These are phyloP conservation scores for Evansstolkia leycettana DNA, from an alignment of 495 filamentous ascomycete species.

Conservation along the genomic window DNA sequence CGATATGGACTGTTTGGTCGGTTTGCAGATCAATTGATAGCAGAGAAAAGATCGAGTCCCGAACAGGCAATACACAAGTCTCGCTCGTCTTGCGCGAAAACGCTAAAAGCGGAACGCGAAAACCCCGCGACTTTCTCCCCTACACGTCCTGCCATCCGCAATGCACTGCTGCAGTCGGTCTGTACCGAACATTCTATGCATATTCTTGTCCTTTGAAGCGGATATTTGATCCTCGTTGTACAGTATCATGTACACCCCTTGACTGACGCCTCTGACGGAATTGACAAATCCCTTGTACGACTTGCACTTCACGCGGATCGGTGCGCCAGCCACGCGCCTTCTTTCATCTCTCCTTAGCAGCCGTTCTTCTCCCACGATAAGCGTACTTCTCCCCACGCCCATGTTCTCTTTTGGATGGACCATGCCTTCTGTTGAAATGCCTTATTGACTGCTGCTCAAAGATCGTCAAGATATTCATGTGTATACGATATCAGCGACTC, in stretches of 20 bases:
- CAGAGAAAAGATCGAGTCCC: conserved; percentile 4
- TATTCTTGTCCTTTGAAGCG: neutral
- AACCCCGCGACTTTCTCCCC: conserved; percentile 21
- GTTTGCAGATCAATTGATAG: too few relatives aligned
- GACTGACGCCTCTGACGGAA: neutral
- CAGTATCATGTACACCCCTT: too few relatives aligned
- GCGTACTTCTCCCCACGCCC: conserved; percentile 12
- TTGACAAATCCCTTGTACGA: neutral
- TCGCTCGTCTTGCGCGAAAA: conserved; percentile 13
- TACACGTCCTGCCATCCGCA: neutral
- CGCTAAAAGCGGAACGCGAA: conserved; percentile 14
- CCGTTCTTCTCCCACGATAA: conserved; percentile 7
- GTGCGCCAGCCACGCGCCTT: conserved; percentile 29
- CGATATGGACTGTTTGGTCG: too few relatives aligned
- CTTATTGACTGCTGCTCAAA: neutral
- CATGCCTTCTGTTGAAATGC: neutral
- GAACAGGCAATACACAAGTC: conserved; percentile 12
- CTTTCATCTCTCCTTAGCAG: conserved; percentile 19
- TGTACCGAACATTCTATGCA: neutral
- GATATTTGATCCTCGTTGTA: neutral
- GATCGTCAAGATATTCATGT: neutral
- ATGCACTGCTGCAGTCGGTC: too few relatives aligned
- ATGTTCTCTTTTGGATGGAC: too few relatives aligned
- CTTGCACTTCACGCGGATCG: neutral
- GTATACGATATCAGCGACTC: neutral